These are phyloP conservation scores for Gloeophyllum trabeum DNA, from an alignment of 768 basidiomycete species.

Conservation along the genomic window DNA sequence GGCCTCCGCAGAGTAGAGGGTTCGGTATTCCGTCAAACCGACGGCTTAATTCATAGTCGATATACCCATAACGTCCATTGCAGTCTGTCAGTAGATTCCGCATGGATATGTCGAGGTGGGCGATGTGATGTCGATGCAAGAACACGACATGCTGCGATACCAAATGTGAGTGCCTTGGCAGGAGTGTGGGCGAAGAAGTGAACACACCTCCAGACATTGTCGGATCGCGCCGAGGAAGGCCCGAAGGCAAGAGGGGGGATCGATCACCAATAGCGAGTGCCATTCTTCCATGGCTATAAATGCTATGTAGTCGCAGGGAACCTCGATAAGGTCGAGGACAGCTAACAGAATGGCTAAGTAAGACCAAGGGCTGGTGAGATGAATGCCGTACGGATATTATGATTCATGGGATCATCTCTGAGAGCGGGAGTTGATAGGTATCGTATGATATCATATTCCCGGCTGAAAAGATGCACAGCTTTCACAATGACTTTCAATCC, in stretches of 20 bases:
- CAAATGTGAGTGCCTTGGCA: background rate
- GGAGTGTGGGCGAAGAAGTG: background rate
- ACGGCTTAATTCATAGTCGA: slow-evolving; percentile 63
- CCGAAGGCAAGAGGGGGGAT: slow-evolving; percentile 36
- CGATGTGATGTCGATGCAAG: slow-evolving; percentile 56
- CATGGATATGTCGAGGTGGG: slow-evolving; percentile 64
- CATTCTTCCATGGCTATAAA: slow-evolving; percentile 80
- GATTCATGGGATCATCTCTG: slow-evolving; percentile 55
- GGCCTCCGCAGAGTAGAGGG: slow-evolving; percentile 30
- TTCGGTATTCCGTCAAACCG: slow-evolving; percentile 28
- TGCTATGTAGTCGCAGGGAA: slow-evolving; percentile 36
- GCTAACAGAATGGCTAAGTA: slow-evolving; percentile 28
- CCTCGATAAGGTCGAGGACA: slow-evolving; percentile 50
- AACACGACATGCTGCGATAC: slow-evolving; percentile 47
- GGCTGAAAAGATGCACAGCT: slow-evolving; percentile 52
- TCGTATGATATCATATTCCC: slow-evolving; percentile 50
- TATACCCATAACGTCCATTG: slow-evolving; percentile 54
- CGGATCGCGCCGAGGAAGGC: slow-evolving; percentile 45
- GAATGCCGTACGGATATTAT: slow-evolving; percentile 48
- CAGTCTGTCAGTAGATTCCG: slow-evolving; percentile 61
- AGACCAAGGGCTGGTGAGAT: slow-evolving; percentile 4
- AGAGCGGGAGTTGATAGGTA: slow-evolving; percentile 40
- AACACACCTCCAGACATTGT: slow-evolving; percentile 56
- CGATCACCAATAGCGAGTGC: slow-evolving; percentile 49
- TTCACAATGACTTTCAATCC: slow-evolving; percentile 50